These are phyloP conservation scores for Calamus simplicifolius DNA, from an alignment of 176 grass and related monocot species.

Conservation along the genomic window DNA sequence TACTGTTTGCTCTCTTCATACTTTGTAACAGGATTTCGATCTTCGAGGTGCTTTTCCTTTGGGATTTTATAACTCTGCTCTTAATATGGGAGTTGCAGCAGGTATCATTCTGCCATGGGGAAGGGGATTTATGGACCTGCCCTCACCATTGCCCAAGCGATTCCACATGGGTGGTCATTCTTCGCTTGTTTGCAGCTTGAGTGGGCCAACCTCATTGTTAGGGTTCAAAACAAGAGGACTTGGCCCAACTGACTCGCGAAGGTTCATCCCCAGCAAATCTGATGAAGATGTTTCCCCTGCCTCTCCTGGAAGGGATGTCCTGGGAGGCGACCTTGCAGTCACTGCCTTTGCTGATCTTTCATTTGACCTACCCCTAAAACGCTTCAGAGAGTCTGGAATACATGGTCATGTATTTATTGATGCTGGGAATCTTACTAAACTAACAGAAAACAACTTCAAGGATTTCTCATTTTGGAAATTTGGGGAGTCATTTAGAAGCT, in stretches of 20 bases:
- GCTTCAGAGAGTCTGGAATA: conserved; percentile 73
- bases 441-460: conserved; percentile 54
- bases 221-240: conserved; percentile 71
- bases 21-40: conserved; percentile 59
- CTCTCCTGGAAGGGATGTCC: conserved; percentile 34
- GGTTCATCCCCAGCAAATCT: conserved; percentile 29
- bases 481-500: conserved; percentile 53
- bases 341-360: conserved; percentile 82
- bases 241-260: conserved; percentile 37
- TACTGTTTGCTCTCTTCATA: not conserved
- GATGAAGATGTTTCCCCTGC: conserved; percentile 23
- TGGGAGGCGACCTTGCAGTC: conserved; percentile 54
- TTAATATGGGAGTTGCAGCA: conserved; percentile 59
- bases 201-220: conserved; percentile 51
- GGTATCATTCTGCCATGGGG: conserved; percentile 52
- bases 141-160: conserved; percentile 55
- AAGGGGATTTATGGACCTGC: conserved; percentile 44
- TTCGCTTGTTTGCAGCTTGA: conserved; percentile 46
- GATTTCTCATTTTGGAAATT: conserved; percentile 47
- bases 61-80: conserved; percentile 51
- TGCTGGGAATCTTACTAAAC: conserved; percentile 51
- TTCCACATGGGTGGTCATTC: conserved; percentile 74
- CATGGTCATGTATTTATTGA: conserved; percentile 74
- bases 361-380: conserved; percentile 70
- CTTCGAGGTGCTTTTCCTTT: conserved; percentile 52